Conservation (phyloP, 2,329 filamentous ascomycete species). For the Lachnellula arida region DNA sequence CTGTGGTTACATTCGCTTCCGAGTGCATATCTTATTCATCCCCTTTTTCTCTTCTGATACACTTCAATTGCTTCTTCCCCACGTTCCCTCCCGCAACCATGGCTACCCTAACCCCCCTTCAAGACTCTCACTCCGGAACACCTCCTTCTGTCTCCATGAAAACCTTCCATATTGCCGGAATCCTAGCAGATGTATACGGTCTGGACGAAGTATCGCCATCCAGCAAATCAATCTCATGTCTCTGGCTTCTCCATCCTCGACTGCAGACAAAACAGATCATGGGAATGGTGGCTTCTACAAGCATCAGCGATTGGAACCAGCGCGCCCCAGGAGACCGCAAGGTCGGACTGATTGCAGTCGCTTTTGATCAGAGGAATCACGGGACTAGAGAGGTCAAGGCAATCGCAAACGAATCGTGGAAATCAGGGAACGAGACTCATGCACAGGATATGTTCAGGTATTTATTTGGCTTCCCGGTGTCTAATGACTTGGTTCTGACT, state of each 20-base stretch:
- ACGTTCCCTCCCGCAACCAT: background rate
- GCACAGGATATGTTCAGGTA: conserved; percentile 81
- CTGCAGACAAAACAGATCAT: conserved; percentile 67
- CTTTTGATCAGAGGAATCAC: conserved; percentile 93
- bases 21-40: background rate
- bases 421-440: conserved; percentile 68
- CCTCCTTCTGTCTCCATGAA: conserved; percentile 51
- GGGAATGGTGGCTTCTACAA: conserved; percentile 65
- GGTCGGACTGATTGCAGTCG: conserved; percentile 66
- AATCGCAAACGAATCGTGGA: conserved; percentile 71
- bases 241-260: conserved; percentile 91
- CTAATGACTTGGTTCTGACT: background rate
- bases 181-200: conserved; percentile 76
- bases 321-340: conserved; percentile 29
- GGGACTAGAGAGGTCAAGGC: conserved; percentile 66
- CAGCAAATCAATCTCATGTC: conserved; percentile 59
- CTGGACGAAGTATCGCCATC: conserved; percentile 62
- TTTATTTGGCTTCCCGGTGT: background rate
- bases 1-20: too few species aligned
- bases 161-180: conserved; percentile 69
- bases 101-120: conserved; percentile 20
- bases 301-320: conserved; percentile 64
- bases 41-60: background rate
- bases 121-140: conserved; percentile 5
- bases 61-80: background rate